Evolutionary conservation across 805 yeast genomes (phyloP), one percentile per base, ranked within the genome.

Genomic region (Cyberlindnera maclurae): DNA sequence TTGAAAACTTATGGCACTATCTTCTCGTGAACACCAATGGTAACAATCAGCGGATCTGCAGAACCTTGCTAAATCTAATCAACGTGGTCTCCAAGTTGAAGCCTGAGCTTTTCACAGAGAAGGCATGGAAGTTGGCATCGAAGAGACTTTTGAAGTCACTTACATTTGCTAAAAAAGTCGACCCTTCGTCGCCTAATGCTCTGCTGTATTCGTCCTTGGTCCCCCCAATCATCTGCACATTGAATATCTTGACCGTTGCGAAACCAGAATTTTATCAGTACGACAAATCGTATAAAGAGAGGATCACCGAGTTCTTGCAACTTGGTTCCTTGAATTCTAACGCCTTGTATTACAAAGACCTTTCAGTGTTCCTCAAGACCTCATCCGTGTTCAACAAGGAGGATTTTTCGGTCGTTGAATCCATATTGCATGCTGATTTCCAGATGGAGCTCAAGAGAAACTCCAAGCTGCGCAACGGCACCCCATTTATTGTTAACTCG

Each of bases 181-280:
- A 53, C n/a, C n/a, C 37, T 1, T 40, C 40, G 9, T 41, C 68
- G 0, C 57, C 57, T 29, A 66, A 66, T 30, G 55, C 62, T 6
- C 47, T 74, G 3, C 45, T 72, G 2, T 73, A 73, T 45, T 65
- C 82, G 0, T 50, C 65, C 5, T 41, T 72, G 1, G 59, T 77
- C 1, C 51, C 76, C 1, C 70, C 72, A 12, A 67, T 79, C 11
- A 47, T 82, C 47, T 67, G 69, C 12, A 62, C 77, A 0, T 49
- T 81, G 27, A 57, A 64, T 4, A 48, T 61, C 0, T 47, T 80
- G 20, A 66, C 73, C 12, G 54, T 57, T n/a, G 58, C 66, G 31
- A 71, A 74, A 44, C 63, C 68, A 13, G 70, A 64, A 22, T 64
- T 81, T 34, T 79, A 86, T 80, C 58, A 66, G 4, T 72, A 70